phyloP scores from a whole-genome alignment of 2,329 filamentous ascomycete genomes.

The Aspergillus fumigatiaffinis region DNA sequence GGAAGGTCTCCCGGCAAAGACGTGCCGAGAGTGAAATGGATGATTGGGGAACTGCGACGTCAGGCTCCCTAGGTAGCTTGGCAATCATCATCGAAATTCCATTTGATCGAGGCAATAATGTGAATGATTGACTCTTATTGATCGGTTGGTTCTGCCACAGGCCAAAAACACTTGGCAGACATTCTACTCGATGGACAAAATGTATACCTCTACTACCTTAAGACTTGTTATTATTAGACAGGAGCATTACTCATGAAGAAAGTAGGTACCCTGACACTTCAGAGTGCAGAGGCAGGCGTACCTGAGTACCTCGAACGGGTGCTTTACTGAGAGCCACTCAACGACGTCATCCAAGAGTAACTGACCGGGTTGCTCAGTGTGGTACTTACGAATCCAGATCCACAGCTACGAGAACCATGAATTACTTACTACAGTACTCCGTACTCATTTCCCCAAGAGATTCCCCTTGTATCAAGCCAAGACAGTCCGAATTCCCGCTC shows the following conservation, averaged over 20 bases:
- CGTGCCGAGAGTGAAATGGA: slow-evolving; percentile 1
- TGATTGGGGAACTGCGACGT: neutral
- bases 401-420: neutral
- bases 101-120: neutral
- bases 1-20: slow-evolving; percentile 2
- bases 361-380: too few relatives aligned
- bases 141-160: neutral
- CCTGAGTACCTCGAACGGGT: neutral
- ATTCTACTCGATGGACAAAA: neutral
- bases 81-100: neutral
- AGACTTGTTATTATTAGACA: neutral
- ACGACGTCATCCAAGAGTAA: neutral
- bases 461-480: neutral
- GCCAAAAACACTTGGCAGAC: neutral
- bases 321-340: neutral
- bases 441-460: too few relatives aligned
- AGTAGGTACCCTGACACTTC: neutral
- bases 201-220: neutral
- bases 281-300: neutral
- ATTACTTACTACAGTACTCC: neutral
- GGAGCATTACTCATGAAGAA: neutral
- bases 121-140: neutral
- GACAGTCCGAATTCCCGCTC: neutral
- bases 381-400: neutral
- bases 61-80: neutral